Evolutionary conservation across 768 basidiomycete species (phyloP), one percentile per base, ranked within the genome.

Genomic region (Lactarius akahatsu): DNA sequence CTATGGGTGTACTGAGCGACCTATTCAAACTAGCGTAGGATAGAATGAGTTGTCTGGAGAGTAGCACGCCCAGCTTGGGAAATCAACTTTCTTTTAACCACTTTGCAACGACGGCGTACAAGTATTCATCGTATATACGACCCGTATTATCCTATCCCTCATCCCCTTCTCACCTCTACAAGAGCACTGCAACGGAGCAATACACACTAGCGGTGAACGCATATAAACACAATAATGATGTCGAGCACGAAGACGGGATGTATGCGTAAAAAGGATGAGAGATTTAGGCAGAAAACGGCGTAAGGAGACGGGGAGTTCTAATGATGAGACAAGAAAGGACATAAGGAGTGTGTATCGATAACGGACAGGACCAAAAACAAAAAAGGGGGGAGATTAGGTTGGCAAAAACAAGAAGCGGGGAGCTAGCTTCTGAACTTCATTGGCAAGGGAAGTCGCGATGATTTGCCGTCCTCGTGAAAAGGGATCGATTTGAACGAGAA

Each of bases 1-100:
- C 97, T 0, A 98, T 98, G 94, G 97, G 97, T 9, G 95, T 98
- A 18, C 82, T 96, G 70, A 88, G 91, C 57, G 96, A 98, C 74
- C 77, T 96, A 61, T 76, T 98, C 74, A 91, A 79, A 72, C 69
- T 83, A 34, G 74, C 78, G 4, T 80, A 71, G 59, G 15, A 62
- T 30, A 55, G 13, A 55, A 30, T 55, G 0, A 4, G 20, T 8
- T 56, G 54, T 55, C 23, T 57, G 5, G 7, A 30, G 13, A 23
- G 30, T 8, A 23, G 18, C 43, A 38, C n/a, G 7, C 32, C 20
- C 26, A 16, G 18, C 45, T 43, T 20, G n/a, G 11, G 8, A 13
- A 18, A n/a, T 23, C 23, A 38, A 43, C 47, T 59, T 67, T 59
- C 40, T 50, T 28, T 59, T 38, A 56, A 63, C 26, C 57, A 63